Base-by-base conservation (phyloP, 2,329 filamentous ascomycete species). In the Fusarium keratoplasticum region DNA sequence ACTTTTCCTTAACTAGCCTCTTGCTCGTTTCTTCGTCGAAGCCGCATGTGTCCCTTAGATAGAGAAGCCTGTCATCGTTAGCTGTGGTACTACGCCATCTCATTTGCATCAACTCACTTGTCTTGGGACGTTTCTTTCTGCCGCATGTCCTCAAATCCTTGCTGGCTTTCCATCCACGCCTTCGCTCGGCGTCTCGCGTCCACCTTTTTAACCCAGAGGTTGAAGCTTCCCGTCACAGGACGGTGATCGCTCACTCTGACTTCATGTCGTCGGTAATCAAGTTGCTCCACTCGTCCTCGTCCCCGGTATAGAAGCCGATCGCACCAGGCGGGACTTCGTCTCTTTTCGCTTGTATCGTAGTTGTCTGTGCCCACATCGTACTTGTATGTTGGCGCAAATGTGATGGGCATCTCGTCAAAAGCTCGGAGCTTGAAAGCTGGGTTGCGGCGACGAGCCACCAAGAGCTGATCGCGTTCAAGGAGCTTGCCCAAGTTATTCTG, bases 331-430 rank as follows among this genome's bases (percentile, higher is more conserved):
- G 96, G 96, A 25, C 94, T 93, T 59, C 96, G 90, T 82, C 94
- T 94, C 87, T 99, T 99, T 82, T 99, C 96, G 77, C 94, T 96
- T 1, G 94, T 93, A 81, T 99, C 96, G 82, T 98, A 99, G 8
- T 91, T 93, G 80, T 98, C 96, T 0, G 95, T 97, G 18, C 95
- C 95, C 1, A 98, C 95, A 77, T 99, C 96, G 82, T 99, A 99
- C 82, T 99, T 99, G 87, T 99, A 99, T 0, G 96, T 99, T 1
- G 96, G 96, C 9, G 95, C 92, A 81, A 99, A 99, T 0, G 91
- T 93, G 78, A 99, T 98, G 1, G 93, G 94, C 64, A 93, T 88
- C 83, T 99, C 96, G n/a, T 93, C 91, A 82, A 99, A 98, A 0
- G 94, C 93, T 22, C 95, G 92, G 6, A 99, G 88, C 31, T 94